Conservation (phyloP, 331 rosid species). For the Prunus yedoensis region DNA sequence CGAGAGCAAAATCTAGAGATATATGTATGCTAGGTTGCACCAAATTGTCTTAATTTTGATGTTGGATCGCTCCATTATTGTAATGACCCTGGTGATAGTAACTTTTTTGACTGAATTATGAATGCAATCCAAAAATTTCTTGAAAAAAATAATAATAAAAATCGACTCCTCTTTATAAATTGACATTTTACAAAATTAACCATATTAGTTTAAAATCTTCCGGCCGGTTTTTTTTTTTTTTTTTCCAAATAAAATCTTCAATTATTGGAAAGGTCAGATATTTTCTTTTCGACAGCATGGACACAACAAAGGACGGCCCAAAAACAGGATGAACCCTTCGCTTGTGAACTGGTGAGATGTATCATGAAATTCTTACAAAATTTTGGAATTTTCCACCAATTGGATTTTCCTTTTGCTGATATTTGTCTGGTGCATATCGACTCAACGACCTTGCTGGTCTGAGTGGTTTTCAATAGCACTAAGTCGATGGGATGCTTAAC, state of each 20-base stretch:
- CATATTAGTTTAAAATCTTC: too few relatives aligned
- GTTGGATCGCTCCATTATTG: too few relatives aligned
- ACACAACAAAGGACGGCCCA: neutral
- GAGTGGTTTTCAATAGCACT: neutral
- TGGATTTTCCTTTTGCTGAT: neutral
- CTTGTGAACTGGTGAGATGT: neutral
- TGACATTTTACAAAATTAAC: too few relatives aligned
- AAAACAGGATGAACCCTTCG: neutral
- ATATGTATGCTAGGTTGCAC: neutral
- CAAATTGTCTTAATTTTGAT: too few relatives aligned
- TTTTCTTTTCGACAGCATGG: neutral
- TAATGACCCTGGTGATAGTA: too few relatives aligned
- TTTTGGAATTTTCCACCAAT: neutral
- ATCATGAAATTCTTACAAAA: neutral
- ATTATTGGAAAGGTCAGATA: too few relatives aligned
- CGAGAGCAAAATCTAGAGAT: neutral
- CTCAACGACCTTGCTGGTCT: neutral
- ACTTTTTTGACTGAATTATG: too few relatives aligned
- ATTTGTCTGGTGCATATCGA: conserved; percentile 10
- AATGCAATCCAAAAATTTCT: too few relatives aligned
- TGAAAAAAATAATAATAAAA: accelerated
- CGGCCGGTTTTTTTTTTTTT: neutral
- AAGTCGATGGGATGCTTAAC: neutral
- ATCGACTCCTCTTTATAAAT: too few relatives aligned
- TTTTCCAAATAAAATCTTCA: neutral